These are phyloP conservation scores for Penicillium angulare DNA, from an alignment of 495 filamentous ascomycete species.

Conservation along the genomic window DNA sequence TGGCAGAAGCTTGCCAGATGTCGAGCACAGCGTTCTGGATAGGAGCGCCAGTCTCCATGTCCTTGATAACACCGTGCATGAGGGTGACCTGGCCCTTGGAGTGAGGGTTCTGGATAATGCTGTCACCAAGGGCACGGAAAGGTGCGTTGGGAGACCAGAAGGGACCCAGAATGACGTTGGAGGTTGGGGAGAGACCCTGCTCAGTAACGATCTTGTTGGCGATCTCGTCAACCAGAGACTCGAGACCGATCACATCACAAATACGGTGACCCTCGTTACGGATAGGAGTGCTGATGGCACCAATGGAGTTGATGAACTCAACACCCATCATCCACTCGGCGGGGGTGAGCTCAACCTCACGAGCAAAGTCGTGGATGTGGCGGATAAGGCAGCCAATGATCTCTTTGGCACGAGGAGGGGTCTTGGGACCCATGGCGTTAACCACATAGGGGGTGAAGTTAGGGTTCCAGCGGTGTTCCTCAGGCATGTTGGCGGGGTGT, in stretches of 20 bases:
- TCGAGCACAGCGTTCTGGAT: slow-evolving; percentile 73
- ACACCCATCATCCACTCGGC: slow-evolving; percentile 82
- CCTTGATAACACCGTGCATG: slow-evolving; percentile 74
- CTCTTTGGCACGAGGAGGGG: slow-evolving; percentile 62
- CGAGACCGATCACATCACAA: slow-evolving; percentile 77
- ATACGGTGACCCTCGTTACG: slow-evolving; percentile 77
- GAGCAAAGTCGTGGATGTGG: slow-evolving; percentile 81
- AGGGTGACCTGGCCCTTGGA: slow-evolving; percentile 61
- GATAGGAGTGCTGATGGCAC: slow-evolving; percentile 54
- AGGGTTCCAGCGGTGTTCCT: slow-evolving; percentile 58
- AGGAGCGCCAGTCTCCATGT: slow-evolving; percentile 69
- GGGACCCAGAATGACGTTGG: slow-evolving; percentile 79
- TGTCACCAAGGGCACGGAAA: slow-evolving; percentile 67
- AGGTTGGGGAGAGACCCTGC: slow-evolving; percentile 67
- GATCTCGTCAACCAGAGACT: slow-evolving; percentile 83
- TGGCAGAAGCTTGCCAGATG: slow-evolving; percentile 83
- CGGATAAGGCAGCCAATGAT: slow-evolving; percentile 65
- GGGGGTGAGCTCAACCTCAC: slow-evolving; percentile 75
- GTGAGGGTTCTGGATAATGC: slow-evolving; percentile 66
- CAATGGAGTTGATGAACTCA: slow-evolving; percentile 55
- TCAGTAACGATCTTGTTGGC: slow-evolving; percentile 77
- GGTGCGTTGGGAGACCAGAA: slow-evolving; percentile 86
- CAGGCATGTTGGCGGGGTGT: slow-evolving; percentile 27
- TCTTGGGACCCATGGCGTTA: slow-evolving; percentile 73
- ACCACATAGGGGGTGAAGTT: slow-evolving; percentile 74